Evolutionary conservation across 257 asterid species (phyloP).

Genomic region (Schizonepeta tenuifolia): DNA sequence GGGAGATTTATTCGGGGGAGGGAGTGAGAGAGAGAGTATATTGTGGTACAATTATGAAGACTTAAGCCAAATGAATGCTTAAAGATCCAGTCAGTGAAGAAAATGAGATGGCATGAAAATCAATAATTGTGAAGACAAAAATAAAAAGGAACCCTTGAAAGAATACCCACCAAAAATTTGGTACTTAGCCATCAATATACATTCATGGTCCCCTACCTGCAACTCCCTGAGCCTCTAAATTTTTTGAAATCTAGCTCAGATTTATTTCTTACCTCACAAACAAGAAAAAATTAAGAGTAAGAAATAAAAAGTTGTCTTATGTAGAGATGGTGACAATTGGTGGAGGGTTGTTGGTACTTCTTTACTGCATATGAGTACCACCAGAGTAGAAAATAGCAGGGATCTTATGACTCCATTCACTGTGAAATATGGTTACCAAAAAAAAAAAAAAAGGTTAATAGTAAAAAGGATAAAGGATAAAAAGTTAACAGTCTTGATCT

Average conservation of each 20-base stretch:
- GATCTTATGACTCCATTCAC: constrained; percentile 8
- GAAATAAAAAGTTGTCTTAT: constrained; percentile 35
- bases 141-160: constrained; percentile 3
- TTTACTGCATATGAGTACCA: constrained; percentile 53
- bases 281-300: constrained; percentile 9
- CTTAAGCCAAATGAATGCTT: neutral
- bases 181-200: constrained; percentile 47
- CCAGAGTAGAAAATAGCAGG: constrained; percentile 15
- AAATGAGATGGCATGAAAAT: constrained; percentile 4
- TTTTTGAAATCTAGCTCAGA: constrained; percentile 48
- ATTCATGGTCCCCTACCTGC: constrained; percentile 64
- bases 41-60: neutral
- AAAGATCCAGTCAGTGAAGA: constrained; percentile 5
- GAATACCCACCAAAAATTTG: constrained; percentile 34
- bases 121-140: constrained; percentile 26
- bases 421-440: neutral
- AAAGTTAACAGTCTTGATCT: too few species aligned
- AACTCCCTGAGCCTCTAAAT: constrained; percentile 49
- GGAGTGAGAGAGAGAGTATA: neutral
- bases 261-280: constrained; percentile 29
- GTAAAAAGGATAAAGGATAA: too few species aligned
- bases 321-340: constrained; percentile 64
- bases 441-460: too few species aligned
- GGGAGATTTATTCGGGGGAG: too few species aligned
- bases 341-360: constrained; percentile 67